phyloP scores from a whole-genome alignment of 352 stramenopile genomes.

The Phytophthora aleatoria region DNA sequence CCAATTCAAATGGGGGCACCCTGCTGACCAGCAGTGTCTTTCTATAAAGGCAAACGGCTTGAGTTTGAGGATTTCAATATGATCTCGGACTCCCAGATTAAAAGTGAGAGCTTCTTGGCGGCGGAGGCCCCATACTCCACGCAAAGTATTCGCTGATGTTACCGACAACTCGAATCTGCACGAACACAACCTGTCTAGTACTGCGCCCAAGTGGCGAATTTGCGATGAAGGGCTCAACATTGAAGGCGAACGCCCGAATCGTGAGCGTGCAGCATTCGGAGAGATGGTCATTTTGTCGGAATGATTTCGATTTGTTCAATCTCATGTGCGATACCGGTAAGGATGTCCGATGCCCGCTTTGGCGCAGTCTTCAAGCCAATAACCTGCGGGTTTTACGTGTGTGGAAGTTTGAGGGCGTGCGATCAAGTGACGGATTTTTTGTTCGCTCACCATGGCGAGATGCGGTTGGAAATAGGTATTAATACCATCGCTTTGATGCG shows the following conservation, averaged over 20 bases:
- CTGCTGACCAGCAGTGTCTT: no score
- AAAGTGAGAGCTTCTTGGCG: no score
- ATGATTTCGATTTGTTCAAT: slow-evolving; percentile 26
- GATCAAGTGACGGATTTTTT: neutral
- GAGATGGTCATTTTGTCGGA: slow-evolving; percentile 20
- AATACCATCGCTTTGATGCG: slow-evolving; percentile 29
- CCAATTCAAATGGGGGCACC: no score
- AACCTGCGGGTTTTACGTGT: slow-evolving; percentile 36
- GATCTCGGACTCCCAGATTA: no score
- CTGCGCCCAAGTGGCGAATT: slow-evolving; percentile 8
- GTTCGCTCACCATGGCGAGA: slow-evolving; percentile 27
- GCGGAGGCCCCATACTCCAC: no score
- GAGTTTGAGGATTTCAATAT: no score
- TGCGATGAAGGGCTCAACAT: slow-evolving; percentile 30
- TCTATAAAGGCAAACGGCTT: no score
- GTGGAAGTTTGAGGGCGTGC: slow-evolving; percentile 43
- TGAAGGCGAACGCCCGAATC: slow-evolving; percentile 29
- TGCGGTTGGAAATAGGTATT: slow-evolving; percentile 1
- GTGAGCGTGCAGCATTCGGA: slow-evolving; percentile 15
- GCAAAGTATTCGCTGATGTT: neutral
- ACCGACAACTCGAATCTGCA: neutral
- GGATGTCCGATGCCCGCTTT: slow-evolving; percentile 18
- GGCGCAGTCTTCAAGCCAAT: slow-evolving; percentile 14
- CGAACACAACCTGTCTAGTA: neutral
- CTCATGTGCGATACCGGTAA: slow-evolving; percentile 10